Percentiles rank a stretch among this genome's conserved stretches.
Evolutionary conservation across 441 rosid genomes (phyloP).

Genomic region (Rhodomyrtus psidioides): DNA sequence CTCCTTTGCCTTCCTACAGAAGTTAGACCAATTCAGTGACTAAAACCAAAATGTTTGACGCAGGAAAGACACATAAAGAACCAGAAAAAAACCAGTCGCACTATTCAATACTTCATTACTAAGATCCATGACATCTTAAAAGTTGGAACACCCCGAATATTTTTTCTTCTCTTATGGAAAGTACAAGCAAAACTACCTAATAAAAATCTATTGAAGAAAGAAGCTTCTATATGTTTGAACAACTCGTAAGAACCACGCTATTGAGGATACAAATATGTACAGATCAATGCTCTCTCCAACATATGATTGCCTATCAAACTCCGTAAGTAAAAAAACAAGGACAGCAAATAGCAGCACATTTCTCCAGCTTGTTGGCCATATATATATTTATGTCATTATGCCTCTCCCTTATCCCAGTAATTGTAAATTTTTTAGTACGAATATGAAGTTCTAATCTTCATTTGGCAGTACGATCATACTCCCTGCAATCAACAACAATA

Average conservation of each 20-base stretch:
- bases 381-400: neutral
- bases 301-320: neutral
- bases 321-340: neutral
- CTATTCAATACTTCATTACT: neutral
- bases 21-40: neutral
- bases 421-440: neutral
- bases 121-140: neutral
- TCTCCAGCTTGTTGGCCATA: neutral
- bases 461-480: neutral
- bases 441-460: neutral
- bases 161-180: neutral
- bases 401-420: neutral
- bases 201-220: neutral
- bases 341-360: neutral
- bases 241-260: neutral
- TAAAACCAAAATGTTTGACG: neutral
- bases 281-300: neutral
- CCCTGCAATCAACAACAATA: neutral
- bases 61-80: neutral
- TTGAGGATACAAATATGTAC: neutral
- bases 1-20: conserved; percentile 8
- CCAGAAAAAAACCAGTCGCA: neutral
- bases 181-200: neutral
- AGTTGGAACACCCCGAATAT: neutral
- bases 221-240: neutral